Evolutionary conservation across 169 alveolate genomes (phyloP), one percentile per base, ranked within the genome.

Genomic region (Eimeria sp.): DNA sequence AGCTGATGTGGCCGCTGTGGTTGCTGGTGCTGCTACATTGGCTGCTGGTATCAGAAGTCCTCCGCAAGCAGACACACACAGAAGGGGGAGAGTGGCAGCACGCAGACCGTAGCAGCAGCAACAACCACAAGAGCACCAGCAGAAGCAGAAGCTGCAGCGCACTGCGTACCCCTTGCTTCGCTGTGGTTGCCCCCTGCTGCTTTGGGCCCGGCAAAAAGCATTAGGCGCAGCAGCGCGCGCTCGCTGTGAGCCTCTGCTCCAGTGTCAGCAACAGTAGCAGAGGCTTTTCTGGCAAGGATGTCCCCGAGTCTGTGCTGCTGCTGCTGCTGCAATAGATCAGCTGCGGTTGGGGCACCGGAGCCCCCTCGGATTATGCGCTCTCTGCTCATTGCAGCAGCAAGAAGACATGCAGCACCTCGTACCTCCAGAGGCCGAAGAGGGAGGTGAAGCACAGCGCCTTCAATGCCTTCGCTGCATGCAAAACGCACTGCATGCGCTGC

Each of bases 391-490:
- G 89, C 89, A 10, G 89, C 89, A 47, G 89, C 89, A 25, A 80
- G 51, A 22, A 80, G 89, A 47, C 47, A 13, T 47, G 89, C 89
- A 80, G 89, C 89, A 40, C 89, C 89, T 25, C 89, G 65, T 27
- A 80, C 34, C 49, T 80, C 89, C 67, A 45, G 61, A 65, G 43
- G 89, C 7, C 67, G 65, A 65, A 80, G 65, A 20, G 89, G 89
- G 45, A 80, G 89, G 5, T 80, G 89, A 6, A 80, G 70, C 34
- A 80, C 70, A 18, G 54, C 89, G 18, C 47, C 89, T 34, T 63
- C 89, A 25, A 80, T 45, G 70, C 89, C 89, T 51, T 80, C 89
- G 65, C 89, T 80, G 67, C 89, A 80, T 7, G 89, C 89, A 51
- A 80, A 80, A 3, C 89, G 65, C 70, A 80, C 89, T 10, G 89